These are phyloP conservation scores for Pleomassaria siparia DNA, from an alignment of 2,329 filamentous ascomycete genomes.

Conservation along the genomic window DNA sequence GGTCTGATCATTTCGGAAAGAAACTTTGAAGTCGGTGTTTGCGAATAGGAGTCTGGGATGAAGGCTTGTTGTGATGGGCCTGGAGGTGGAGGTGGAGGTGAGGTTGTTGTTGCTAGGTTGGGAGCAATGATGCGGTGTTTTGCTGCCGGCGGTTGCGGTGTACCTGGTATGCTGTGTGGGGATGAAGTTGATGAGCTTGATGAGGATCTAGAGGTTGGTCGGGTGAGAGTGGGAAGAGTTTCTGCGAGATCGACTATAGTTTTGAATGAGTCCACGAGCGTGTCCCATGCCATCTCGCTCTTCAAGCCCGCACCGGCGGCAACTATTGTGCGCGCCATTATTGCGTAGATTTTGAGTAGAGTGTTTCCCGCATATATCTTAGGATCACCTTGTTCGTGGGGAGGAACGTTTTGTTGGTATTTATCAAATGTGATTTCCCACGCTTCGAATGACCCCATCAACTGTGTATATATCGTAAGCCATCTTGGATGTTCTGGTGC, in stretches of 20 bases:
- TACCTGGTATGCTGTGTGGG: constrained; percentile 9
- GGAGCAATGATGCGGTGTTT: constrained; percentile 20
- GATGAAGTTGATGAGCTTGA: constrained; percentile 11
- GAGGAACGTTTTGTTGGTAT: constrained; percentile 19
- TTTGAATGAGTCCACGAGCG: constrained; percentile 23
- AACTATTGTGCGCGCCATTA: constrained; percentile 23
- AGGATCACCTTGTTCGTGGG: constrained; percentile 19
- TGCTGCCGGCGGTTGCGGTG: constrained; percentile 6
- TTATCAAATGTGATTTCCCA: constrained; percentile 24
- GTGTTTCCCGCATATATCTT: constrained; percentile 29
- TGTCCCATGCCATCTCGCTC: constrained; percentile 28
- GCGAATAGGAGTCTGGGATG: constrained; percentile 8
- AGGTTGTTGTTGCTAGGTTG: constrained; percentile 14
- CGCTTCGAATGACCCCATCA: constrained; percentile 18
- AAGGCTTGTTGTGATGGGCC: constrained; percentile 14
- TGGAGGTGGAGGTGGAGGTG: constrained; percentile 13
- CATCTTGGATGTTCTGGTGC: constrained; percentile 22
- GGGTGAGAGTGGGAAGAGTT: constrained; percentile 21
- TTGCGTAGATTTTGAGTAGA: constrained; percentile 24
- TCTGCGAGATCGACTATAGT: constrained; percentile 30
- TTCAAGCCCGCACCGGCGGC: constrained; percentile 15
- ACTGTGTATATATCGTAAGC: constrained; percentile 18
- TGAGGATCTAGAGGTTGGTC: constrained; percentile 10
- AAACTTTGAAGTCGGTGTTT: neutral
- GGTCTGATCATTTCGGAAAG: constrained; percentile 2